These are phyloP conservation scores for Avena atlantica DNA, from an alignment of 176 grass and related monocot species.

Conservation along the genomic window DNA sequence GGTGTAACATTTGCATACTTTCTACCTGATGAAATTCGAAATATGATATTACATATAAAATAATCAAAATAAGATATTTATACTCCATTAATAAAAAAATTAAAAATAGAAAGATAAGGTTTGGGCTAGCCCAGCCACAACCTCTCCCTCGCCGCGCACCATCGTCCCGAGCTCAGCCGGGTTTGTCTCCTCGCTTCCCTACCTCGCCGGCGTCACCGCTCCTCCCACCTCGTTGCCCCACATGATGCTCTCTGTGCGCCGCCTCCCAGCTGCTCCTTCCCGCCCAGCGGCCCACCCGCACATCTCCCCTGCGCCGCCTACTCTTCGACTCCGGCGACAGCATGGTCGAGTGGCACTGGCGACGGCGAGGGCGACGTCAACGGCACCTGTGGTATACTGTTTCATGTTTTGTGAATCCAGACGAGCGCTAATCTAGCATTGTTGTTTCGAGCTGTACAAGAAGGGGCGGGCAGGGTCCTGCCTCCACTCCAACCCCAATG, in stretches of 20 bases:
- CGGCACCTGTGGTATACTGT: slow-evolving; percentile 6
- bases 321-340: slow-evolving; percentile 7
- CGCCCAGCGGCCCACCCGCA: neutral
- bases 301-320: neutral
- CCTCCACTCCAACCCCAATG: neutral
- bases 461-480: neutral
- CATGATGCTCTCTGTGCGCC: slow-evolving; percentile 25
- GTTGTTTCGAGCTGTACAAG: neutral
- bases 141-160: neutral
- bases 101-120: slow-evolving; percentile 9
- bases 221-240: neutral
- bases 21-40: no score
- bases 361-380: slow-evolving; percentile 15
- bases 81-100: neutral
- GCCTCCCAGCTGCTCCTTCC: neutral
- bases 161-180: neutral
- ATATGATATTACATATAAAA: no score
- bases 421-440: neutral
- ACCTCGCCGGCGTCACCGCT: slow-evolving; percentile 5
- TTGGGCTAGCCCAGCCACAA: slow-evolving; percentile 19
- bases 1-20: no score
- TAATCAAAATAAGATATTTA: neutral
- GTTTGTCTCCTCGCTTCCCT: neutral
- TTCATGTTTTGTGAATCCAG: neutral
- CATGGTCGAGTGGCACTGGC: slow-evolving; percentile 8